These are phyloP conservation scores for Penicillium turbatum DNA, from an alignment of 495 filamentous ascomycete species.

Conservation along the genomic window DNA sequence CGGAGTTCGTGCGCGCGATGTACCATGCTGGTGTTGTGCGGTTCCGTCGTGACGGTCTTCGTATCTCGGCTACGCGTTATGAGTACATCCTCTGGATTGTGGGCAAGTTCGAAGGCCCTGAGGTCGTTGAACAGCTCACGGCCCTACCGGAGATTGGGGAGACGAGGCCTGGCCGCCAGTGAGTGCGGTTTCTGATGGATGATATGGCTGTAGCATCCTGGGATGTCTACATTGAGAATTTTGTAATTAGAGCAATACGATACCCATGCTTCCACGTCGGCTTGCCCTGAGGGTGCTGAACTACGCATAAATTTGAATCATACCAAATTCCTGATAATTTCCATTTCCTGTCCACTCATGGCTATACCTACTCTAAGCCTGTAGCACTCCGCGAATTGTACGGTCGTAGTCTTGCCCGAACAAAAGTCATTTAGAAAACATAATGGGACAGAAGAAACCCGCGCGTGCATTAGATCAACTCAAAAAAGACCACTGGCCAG, in stretches of 20 bases:
- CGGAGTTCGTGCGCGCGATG: conserved; percentile 39
- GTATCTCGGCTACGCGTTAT: conserved; percentile 28
- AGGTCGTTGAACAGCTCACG: conserved; percentile 27
- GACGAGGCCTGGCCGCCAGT: background rate
- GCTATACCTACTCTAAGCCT: background rate
- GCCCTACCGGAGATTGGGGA: conserved; percentile 4
- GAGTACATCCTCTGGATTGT: conserved; percentile 37
- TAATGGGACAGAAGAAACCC: conserved; percentile 8
- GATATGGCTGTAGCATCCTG: background rate
- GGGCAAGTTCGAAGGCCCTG: conserved; percentile 30
- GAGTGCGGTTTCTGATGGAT: background rate
- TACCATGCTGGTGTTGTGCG: conserved; percentile 46
- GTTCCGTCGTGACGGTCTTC: conserved; percentile 29
- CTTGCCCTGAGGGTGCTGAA: background rate
- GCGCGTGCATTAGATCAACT: conserved; percentile 21
- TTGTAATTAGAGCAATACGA: conserved; percentile 1
- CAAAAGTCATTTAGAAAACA: background rate
- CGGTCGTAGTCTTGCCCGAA: background rate
- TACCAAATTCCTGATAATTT: background rate
- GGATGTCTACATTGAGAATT: background rate
- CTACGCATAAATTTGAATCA: background rate
- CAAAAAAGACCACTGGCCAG: conserved; percentile 15
- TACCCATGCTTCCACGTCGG: conserved; percentile 1
- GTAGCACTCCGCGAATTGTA: background rate
- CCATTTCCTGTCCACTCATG: conserved; percentile 1